Evolutionary conservation across 495 filamentous ascomycete species (phyloP).

Genomic region (Apiosordaria backusii): DNA sequence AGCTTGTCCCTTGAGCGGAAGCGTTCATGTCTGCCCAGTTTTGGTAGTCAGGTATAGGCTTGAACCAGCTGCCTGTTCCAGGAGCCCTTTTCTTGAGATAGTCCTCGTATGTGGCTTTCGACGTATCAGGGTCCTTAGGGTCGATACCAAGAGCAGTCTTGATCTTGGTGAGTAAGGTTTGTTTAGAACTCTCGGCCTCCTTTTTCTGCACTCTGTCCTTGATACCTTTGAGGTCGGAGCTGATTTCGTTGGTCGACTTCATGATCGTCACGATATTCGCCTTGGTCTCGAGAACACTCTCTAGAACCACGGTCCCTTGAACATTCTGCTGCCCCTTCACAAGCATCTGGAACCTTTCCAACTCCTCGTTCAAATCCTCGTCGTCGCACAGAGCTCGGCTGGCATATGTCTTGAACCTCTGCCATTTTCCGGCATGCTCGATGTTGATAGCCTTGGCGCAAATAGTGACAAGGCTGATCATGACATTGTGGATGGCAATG

Average conservation of each 20-base stretch:
- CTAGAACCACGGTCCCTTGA: neutral
- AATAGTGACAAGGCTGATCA: neutral
- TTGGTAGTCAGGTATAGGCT: neutral
- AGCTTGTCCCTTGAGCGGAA: neutral
- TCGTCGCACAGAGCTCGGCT: neutral
- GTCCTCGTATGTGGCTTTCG: neutral
- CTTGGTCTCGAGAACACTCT: neutral
- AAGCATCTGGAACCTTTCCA: conserved; percentile 3
- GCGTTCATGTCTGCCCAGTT: neutral
- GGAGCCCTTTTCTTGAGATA: neutral
- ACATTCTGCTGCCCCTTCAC: conserved; percentile 2
- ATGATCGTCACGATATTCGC: neutral
- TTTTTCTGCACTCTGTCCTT: neutral
- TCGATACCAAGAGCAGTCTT: neutral
- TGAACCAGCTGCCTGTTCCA: conserved; percentile 4
- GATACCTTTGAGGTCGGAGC: neutral
- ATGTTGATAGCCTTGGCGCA: neutral
- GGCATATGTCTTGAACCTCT: neutral
- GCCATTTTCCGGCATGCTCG: neutral
- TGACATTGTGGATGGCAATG: neutral
- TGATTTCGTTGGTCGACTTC: neutral
- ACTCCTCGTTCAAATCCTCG: conserved; percentile 1
- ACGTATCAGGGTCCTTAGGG: neutral
- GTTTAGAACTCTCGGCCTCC: neutral
- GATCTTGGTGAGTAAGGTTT: neutral